A percentile compares a stretch with the other conserved stretches of the same genome.
phyloP scores from a whole-genome alignment of 495 filamentous ascomycete genomes.

The Thozetella sp. region DNA sequence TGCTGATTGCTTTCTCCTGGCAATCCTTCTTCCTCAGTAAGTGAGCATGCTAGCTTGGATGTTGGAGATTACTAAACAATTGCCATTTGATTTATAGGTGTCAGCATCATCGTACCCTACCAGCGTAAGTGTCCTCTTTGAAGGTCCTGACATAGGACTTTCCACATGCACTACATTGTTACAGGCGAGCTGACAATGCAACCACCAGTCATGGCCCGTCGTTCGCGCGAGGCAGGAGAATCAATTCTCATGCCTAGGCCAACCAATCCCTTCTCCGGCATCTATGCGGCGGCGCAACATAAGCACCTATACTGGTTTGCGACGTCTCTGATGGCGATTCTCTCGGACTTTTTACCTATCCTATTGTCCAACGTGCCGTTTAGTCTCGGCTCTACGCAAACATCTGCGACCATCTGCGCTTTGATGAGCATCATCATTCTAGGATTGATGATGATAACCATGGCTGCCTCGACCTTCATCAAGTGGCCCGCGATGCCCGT shows the following conservation, averaged over 20 bases:
- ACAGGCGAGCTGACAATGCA: background rate
- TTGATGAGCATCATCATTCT: conserved; percentile 19
- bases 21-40: conserved; percentile 29
- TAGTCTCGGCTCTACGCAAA: conserved; percentile 24
- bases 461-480: conserved; percentile 23
- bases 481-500: conserved; percentile 35
- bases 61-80: conserved; percentile 5
- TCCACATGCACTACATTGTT: background rate
- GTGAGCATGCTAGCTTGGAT: background rate
- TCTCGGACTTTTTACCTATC: conserved; percentile 32
- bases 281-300: conserved; percentile 22
- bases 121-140: conserved; percentile 5
- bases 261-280: conserved; percentile 32
- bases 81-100: conserved; percentile 14
- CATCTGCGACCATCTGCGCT: conserved; percentile 23
- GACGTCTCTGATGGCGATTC: conserved; percentile 20
- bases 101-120: conserved; percentile 28
- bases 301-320: conserved; percentile 19
- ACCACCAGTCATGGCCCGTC: conserved; percentile 13
- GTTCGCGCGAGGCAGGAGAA: conserved; percentile 14
- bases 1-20: conserved; percentile 32
- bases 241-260: conserved; percentile 26
- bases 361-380: conserved; percentile 34
- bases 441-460: conserved; percentile 17
- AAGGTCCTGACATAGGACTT: too few species aligned